Base-by-base conservation (phyloP, 2,329 filamentous ascomycete species). In the Atkinsonella hypoxylon region DNA sequence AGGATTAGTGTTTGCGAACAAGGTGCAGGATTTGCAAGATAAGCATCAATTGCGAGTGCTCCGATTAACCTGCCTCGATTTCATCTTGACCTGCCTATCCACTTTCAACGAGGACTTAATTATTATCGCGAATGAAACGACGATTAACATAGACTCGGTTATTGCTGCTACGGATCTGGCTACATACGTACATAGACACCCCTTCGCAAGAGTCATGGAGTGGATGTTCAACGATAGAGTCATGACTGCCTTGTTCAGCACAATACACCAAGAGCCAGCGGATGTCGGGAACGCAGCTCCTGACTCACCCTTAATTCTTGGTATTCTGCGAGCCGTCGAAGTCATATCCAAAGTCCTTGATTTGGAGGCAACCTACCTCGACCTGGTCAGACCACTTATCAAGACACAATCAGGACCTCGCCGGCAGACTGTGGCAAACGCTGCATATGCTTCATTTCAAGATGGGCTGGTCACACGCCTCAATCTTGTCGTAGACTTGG, bases 151-250 rank as follows among this genome's bases (percentile, higher is more conserved):
- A 15, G 89, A 96, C 63, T 70, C 77, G 10, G 79, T 85, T 15
- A 87, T 95, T 56, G 77, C 77, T 41, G 77, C 87, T 4, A 85
- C 83, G 2, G 86, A 87, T 51, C 73, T 97, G 4, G 80, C 82
- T 47, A 77, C 79, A 6, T 99, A 98, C 63, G 82, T 93, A 52
- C 81, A 82, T 22, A 77, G 95, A 49, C 94, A 98, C 68, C 91
- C 94, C 0, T 98, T 97, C 61, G 83, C 87, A 3, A 82, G 94
- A 53, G 84, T 95, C 15, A 96, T 97, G 87, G 93, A 98, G 63
- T 97, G 93, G 89, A 80, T 98, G 68, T 95, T 95, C 67, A 96
- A 95, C 62, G 88, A 94, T 61, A 88, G 85, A 56, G 87, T 96
- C 20, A 81, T 95, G 59, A 79, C 79, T 56, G 80, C 84, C 13